Base-by-base conservation (phyloP, 1,139 yeast species). In the Blastobotrys apis region DNA sequence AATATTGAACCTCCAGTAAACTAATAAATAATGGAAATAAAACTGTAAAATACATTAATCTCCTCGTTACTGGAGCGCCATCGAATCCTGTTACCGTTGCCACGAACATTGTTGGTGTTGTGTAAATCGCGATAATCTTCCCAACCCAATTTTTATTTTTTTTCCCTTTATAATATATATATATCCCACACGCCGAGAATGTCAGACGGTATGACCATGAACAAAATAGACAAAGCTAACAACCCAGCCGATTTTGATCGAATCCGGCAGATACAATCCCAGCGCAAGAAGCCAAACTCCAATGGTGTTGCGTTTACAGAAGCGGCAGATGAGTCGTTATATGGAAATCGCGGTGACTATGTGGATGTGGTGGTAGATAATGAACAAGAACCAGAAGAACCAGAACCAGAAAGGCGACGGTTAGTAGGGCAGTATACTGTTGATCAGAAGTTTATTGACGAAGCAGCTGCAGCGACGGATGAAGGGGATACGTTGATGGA, bases 61-160 rank as follows among this genome's bases (percentile, higher is more conserved):
- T 51, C 50, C 71, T 68, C 5, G 86, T 69, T 9, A 81, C 75
- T 0, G 86, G 87, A 9, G 82, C 74, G 51, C 76, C 69, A 20
- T 69, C 64, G 58, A 81, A 80, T 30, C 90, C 90, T 27, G 75
- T 66, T 10, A 82, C 74, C 6, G 72, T 61, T 4, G 69, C 53
- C 2, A 69, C 62, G 46, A 64, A 63, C 69, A 65, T 65, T 32
- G 10, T 22, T 10, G 12, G 36, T 33, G 23, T 19, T 33, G 36
- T 6, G n/a, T n/a, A n/a, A n/a, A n/a, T n/a, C n/a, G n/a, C n/a
- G n/a, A n/a, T n/a, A 12, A 12, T 33, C 4, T 33, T 21, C 20
- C 22, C 13, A 34, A 21, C 37, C 41, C 23, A 35, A 20, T 2
- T 34, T 17, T 4, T 4, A 13, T 22, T 20, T 20, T 9, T 17